Base-by-base conservation (phyloP, 2,329 filamentous ascomycete species). In the Aureobasidium musti region DNA sequence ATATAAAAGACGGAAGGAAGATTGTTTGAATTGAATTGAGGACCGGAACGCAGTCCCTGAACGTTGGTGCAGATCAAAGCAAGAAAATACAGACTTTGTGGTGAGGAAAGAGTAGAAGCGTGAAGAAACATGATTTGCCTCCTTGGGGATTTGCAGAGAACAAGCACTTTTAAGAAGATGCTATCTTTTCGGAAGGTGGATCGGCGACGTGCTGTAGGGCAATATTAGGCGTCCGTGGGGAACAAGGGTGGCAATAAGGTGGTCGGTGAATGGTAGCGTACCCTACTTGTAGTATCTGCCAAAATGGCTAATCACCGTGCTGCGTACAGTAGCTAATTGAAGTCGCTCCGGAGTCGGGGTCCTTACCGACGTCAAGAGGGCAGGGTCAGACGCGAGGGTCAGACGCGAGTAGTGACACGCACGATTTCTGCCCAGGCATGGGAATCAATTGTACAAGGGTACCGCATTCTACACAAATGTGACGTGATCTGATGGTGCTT, bases 51-150 rank as follows among this genome's bases (percentile, higher is more conserved):
- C 19, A 39, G 57, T 43, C 3, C 26, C 10, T 37, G 19, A n/a
- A 37, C 57, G 57, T 61, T 61, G n/a, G 13, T 49, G 43, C 28
- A 47, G 43, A 30, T 43, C 14, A 28, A 61, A 61, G 43, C n/a
- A 61, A 61, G 47, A 61, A 37, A 47, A 35, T 26, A 61, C 41
- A 59, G 26, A 59, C 35, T 59, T 59, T 45, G 30, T 57, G 54
- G 54, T 57, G 37, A 35, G 23, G n/a, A 14, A 57, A 43, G 35
- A 8, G 19, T 23, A 30, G 54, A 59, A 59, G 26, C 17, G 23
- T 23, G 23, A 30, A 43, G 39, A 59, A 43, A 30, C 39, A 26
- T 57, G 21, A 59, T 59, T 59, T 59, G 54, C 54, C 54, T 45
- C 54, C 54, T 23, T 5, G 11, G 30, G 23, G 21, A 43, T 59